Conservation (phyloP, 192 early-diverging fungal species). For the Pilaira anomala region DNA sequence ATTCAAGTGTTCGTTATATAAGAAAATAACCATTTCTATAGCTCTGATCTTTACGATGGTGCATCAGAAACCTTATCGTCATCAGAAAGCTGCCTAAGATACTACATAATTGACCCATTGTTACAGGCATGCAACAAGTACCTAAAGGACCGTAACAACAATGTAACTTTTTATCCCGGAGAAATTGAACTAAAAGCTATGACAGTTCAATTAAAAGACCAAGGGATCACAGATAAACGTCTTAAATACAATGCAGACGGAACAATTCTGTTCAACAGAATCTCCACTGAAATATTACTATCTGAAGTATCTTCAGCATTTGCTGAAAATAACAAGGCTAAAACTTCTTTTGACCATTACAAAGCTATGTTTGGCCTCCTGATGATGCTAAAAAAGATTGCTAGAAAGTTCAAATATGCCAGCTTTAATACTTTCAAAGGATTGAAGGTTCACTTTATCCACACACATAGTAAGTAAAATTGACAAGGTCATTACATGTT, state of each 20-base stretch:
- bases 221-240: conserved; percentile 15
- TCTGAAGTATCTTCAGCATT: conserved; percentile 16
- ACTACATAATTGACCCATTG: conserved; percentile 3
- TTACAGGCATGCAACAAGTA: conserved; percentile 17
- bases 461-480: conserved; percentile 16
- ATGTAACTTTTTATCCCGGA: conserved; percentile 10
- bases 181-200: conserved; percentile 14
- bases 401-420: conserved; percentile 14
- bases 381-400: conserved; percentile 12
- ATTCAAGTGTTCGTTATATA: conserved; percentile 17
- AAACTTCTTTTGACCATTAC: conserved; percentile 10
- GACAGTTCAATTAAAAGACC: conserved; percentile 6
- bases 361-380: conserved; percentile 20
- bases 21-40: conserved; percentile 12
- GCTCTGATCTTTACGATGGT: conserved; percentile 8
- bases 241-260: conserved; percentile 12
- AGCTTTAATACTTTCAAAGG: conserved; percentile 6
- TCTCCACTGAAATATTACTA: conserved; percentile 1
- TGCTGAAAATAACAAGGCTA: conserved; percentile 11
- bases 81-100: conserved; percentile 10
- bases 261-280: conserved; percentile 4
- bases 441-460: conserved; percentile 19
- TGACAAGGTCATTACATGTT: conserved; percentile 9
- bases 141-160: background rate
- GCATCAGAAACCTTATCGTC: conserved; percentile 9